These are phyloP conservation scores for Acer yangbiense DNA, from an alignment of 345 rosid genomes.

Conservation along the genomic window DNA sequence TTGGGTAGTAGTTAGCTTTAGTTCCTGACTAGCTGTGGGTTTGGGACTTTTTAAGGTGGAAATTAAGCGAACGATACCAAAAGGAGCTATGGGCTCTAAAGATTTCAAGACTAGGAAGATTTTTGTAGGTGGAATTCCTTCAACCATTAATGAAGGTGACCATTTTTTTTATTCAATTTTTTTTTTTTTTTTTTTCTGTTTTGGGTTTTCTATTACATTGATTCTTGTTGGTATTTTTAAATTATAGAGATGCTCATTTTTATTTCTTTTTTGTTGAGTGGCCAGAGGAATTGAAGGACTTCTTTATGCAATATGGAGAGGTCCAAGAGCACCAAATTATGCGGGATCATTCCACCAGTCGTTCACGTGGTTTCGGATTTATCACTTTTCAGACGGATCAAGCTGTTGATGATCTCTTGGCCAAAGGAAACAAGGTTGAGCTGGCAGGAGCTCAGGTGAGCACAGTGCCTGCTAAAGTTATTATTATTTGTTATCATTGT, in stretches of 20 bases:
- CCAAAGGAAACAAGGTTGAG: constrained; percentile 69
- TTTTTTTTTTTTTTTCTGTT: neutral
- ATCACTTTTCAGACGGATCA: constrained; percentile 68
- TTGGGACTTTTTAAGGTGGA: constrained; percentile 60
- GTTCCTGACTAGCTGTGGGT: constrained; percentile 12
- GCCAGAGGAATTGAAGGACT: constrained; percentile 77
- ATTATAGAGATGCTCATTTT: constrained; percentile 14
- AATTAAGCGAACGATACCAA: constrained; percentile 88
- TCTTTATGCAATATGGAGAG: constrained; percentile 70
- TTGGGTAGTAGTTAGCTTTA: neutral
- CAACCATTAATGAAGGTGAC: constrained; percentile 78
- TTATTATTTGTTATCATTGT: neutral
- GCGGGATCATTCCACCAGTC: constrained; percentile 71
- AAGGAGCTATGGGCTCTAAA: constrained; percentile 71
- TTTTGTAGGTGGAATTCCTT: constrained; percentile 95
- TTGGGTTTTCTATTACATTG: neutral
- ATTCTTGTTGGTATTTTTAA: neutral
- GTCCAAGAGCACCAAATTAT: constrained; percentile 73
- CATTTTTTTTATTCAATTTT: neutral
- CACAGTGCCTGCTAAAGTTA: neutral
- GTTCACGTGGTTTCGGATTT: constrained; percentile 87
- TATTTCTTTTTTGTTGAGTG: constrained; percentile 20
- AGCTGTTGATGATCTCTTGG: constrained; percentile 68
- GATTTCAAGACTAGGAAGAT: constrained; percentile 94
- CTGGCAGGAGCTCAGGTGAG: constrained; percentile 67